These are phyloP conservation scores for Penicillium longicatenatum DNA, from an alignment of 495 filamentous ascomycete genomes.

Conservation along the genomic window DNA sequence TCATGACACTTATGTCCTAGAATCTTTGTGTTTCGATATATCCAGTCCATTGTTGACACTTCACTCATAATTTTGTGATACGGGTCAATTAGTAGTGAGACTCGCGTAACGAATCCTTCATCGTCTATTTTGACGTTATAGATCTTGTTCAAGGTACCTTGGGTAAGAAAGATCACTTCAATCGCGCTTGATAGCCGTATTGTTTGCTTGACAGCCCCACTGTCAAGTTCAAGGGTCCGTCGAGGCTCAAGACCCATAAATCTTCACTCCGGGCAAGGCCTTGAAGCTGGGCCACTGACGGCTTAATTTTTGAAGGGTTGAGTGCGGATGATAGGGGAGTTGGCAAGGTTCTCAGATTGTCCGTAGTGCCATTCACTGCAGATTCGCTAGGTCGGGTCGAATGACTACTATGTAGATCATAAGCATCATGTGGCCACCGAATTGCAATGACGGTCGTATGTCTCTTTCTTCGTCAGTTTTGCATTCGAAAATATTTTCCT, in stretches of 20 bases:
- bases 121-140: constrained; percentile 11
- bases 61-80: constrained; percentile 55
- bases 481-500: no score
- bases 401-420: no score
- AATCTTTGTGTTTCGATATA: constrained; percentile 46
- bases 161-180: constrained; percentile 7
- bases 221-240: constrained; percentile 9
- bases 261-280: constrained; percentile 5
- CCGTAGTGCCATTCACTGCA: no score
- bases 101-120: constrained; percentile 44
- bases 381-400: no score
- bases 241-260: constrained; percentile 3
- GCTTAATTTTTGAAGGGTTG: not conserved
- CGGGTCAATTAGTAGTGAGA: constrained; percentile 57
- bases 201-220: constrained; percentile 9
- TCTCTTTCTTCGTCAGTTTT: no score
- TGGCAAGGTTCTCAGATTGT: no score
- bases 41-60: constrained; percentile 54
- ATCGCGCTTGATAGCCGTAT: constrained; percentile 9
- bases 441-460: no score
- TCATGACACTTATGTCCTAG: constrained; percentile 54
- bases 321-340: no score
- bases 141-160: constrained; percentile 16
- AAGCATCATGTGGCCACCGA: no score
- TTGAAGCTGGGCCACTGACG: not conserved